A percentile compares a stretch with the other conserved stretches of the same genome.
Conservation (phyloP, 192 early-diverging fungal genomes). For the Entomortierella beljakovae region DNA sequence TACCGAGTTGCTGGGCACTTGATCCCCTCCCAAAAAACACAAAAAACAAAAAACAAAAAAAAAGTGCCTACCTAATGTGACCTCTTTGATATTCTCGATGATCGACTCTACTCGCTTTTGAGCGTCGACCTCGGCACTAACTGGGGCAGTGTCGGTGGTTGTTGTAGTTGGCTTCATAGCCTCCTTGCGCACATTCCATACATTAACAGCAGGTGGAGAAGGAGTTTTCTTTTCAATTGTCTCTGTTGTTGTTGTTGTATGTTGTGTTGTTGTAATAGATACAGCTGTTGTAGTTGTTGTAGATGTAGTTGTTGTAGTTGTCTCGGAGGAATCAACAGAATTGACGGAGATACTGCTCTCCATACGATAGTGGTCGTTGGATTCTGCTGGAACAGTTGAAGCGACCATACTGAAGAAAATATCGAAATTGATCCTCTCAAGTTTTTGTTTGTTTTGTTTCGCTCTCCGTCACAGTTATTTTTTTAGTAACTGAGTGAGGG, state of each 20-base stretch:
- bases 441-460: not conserved
- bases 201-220: conserved; percentile 33
- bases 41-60: not conserved
- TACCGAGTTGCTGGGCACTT: too few relatives aligned
- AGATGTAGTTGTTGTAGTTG: not conserved
- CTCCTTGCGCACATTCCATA: conserved; percentile 48
- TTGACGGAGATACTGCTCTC: conserved; percentile 7
- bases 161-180: conserved; percentile 35
- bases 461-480: not conserved
- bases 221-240: conserved; percentile 23
- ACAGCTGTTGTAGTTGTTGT: not conserved
- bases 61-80: conserved; percentile 38
- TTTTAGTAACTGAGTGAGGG: not conserved
- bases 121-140: conserved; percentile 22
- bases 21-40: too few relatives aligned
- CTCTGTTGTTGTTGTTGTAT: not conserved
- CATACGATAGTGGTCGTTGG: conserved; percentile 22
- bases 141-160: not conserved
- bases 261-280: not conserved
- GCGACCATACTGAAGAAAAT: conserved; percentile 32
- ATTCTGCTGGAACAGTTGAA: conserved; percentile 34
- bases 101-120: conserved; percentile 51
- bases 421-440: not conserved
- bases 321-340: not conserved
- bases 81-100: conserved; percentile 49